Percentiles rank a stretch among this genome's conserved stretches.
Conservation (phyloP, 768 basidiomycete genomes). For the Trametes cingulata region DNA sequence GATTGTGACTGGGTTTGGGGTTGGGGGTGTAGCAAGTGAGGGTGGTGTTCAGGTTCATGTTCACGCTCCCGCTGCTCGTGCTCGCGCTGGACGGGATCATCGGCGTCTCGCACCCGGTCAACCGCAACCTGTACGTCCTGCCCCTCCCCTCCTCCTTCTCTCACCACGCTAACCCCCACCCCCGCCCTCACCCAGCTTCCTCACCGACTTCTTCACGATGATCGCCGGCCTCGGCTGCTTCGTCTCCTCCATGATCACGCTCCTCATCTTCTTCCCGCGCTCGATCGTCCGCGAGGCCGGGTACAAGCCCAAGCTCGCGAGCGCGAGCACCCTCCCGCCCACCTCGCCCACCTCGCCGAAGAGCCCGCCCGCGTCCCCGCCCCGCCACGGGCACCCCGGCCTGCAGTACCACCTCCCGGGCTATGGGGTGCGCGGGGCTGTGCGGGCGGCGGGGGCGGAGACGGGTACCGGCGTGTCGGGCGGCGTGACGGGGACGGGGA, state of each 20-base stretch:
- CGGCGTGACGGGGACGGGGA: not conserved
- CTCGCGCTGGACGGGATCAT: conserved; percentile 66
- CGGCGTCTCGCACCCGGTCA: conserved; percentile 46
- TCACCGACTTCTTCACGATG: conserved; percentile 68
- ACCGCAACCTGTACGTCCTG: conserved; percentile 54
- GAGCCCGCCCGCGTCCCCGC: conserved; percentile 18
- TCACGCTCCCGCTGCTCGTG: conserved; percentile 66
- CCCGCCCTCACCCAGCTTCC: not conserved
- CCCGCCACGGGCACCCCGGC: not conserved
- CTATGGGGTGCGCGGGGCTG: too few species aligned
- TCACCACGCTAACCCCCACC: not conserved
- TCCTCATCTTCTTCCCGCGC: conserved; percentile 80
- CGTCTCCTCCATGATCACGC: conserved; percentile 77
- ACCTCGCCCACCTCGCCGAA: conserved; percentile 20
- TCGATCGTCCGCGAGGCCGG: conserved; percentile 66
- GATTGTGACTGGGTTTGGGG: too few species aligned
- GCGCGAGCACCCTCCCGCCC: conserved; percentile 1
- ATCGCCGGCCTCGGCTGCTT: conserved; percentile 73
- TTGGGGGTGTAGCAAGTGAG: conserved; percentile 59
- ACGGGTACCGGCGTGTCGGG: too few species aligned
- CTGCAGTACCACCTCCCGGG: not conserved
- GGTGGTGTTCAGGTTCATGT: conserved; percentile 74
- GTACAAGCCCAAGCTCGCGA: conserved; percentile 47
- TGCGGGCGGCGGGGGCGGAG: not conserved
- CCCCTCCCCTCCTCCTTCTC: conserved; percentile 33